Conservation (phyloP, 192 early-diverging fungal genomes). For the Rhizoclosmatium globosum region DNA sequence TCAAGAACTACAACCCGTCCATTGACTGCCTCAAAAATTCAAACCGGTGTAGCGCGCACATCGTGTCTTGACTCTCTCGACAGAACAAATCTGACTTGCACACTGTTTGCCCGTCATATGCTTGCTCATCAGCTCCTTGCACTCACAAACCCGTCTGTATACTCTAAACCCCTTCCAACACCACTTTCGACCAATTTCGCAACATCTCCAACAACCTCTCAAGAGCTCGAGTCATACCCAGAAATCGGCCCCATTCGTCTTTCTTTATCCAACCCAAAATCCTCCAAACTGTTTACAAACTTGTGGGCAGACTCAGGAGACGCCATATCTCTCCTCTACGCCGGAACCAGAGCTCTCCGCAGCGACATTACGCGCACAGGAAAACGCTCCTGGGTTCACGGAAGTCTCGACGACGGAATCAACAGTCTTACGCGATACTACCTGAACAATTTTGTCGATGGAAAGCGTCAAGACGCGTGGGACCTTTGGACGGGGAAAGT, state of each 20-base stretch:
- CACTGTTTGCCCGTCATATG: constrained; percentile 57
- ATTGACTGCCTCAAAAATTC: constrained; percentile 32
- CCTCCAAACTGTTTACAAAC: constrained; percentile 37
- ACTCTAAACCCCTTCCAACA: constrained; percentile 39
- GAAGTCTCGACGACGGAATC: constrained; percentile 56
- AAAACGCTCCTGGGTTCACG: constrained; percentile 46
- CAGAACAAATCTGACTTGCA: constrained; percentile 64
- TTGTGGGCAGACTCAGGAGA: constrained; percentile 68
- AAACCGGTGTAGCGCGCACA: constrained; percentile 59
- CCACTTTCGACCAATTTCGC: constrained; percentile 42
- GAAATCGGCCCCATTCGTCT: neutral
- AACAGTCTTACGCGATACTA: constrained; percentile 66
- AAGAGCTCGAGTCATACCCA: neutral
- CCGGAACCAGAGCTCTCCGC: constrained; percentile 64
- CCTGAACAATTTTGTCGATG: constrained; percentile 63
- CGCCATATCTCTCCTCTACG: constrained; percentile 60
- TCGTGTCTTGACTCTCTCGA: constrained; percentile 66
- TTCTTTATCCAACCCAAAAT: neutral
- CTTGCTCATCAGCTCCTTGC: constrained; percentile 56
- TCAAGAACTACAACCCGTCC: neutral
- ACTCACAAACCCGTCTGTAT: constrained; percentile 36
- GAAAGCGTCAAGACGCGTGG: constrained; percentile 58
- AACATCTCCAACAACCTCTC: constrained; percentile 34
- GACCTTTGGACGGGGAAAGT: constrained; percentile 60
- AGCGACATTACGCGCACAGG: constrained; percentile 53